Evolutionary conservation across 257 asterid genomes (phyloP).

Genomic region (Eustoma russellianum): DNA sequence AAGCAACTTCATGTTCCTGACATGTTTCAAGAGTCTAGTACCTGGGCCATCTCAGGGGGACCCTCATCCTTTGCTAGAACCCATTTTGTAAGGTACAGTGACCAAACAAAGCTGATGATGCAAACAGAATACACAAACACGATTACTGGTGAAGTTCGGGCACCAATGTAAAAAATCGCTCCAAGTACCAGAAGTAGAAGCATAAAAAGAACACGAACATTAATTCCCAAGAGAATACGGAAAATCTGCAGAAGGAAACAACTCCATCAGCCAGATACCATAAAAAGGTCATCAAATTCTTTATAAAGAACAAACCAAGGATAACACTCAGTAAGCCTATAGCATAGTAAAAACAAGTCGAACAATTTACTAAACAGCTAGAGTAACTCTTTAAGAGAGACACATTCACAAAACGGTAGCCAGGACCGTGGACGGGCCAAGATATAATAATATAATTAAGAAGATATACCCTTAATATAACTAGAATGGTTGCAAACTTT

Average conservation of each 20-base stretch:
- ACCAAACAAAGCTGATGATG: constrained; percentile 62
- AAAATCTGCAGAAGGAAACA: constrained; percentile 52
- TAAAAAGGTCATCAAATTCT: neutral
- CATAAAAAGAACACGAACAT: constrained; percentile 65
- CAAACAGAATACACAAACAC: constrained; percentile 91
- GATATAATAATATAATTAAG: too few species aligned
- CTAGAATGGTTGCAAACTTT: too few species aligned
- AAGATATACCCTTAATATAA: too few species aligned
- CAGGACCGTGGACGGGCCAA: too few species aligned
- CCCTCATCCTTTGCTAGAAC: constrained; percentile 97
- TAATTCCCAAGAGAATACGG: constrained; percentile 74
- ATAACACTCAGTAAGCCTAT: too few species aligned
- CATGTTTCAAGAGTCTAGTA: constrained; percentile 15
- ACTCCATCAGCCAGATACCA: constrained; percentile 7
- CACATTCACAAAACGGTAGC: too few species aligned
- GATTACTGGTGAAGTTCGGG: constrained; percentile 78
- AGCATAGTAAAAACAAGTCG: too few species aligned
- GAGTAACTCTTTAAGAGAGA: too few species aligned
- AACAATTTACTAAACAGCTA: too few species aligned
- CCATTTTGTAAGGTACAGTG: constrained; percentile 87
- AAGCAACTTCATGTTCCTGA: neutral
- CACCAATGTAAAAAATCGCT: constrained; percentile 77
- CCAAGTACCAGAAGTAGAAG: constrained; percentile 65
- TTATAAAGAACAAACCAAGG: too few species aligned
- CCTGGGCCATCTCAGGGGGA: constrained; percentile 98